Evolutionary conservation across 2,329 filamentous ascomycete species (phyloP).

Genomic region (Coniochaeta sp.): DNA sequence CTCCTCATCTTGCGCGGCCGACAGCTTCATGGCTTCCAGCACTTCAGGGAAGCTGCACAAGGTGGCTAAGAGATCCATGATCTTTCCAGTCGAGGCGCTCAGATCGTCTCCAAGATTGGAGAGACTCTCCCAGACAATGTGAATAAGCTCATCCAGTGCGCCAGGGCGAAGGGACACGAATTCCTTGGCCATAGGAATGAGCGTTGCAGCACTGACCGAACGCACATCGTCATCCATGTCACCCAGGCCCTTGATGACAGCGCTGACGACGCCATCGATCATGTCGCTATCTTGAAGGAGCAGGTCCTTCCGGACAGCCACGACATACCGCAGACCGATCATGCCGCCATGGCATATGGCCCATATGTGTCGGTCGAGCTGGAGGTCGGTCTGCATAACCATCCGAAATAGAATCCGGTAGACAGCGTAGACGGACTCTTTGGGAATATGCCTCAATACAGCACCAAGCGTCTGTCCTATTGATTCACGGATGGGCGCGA

Average conservation of each 20-base stretch:
- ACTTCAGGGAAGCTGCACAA: constrained; percentile 93
- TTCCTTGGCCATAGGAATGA: constrained; percentile 93
- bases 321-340: constrained; percentile 91
- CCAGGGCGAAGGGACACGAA: constrained; percentile 79
- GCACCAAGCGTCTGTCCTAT: constrained; percentile 91
- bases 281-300: constrained; percentile 75
- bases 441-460: constrained; percentile 74
- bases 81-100: constrained; percentile 92
- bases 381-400: constrained; percentile 82
- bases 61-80: constrained; percentile 96
- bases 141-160: constrained; percentile 74
- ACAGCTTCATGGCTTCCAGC: constrained; percentile 85
- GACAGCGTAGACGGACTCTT: constrained; percentile 71
- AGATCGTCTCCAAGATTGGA: constrained; percentile 95
- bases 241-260: constrained; percentile 89
- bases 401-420: constrained; percentile 81
- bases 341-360: constrained; percentile 96
- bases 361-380: constrained; percentile 71
- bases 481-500: constrained; percentile 91
- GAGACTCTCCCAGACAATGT: constrained; percentile 95
- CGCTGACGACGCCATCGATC: constrained; percentile 85
- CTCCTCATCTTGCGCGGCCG: constrained; percentile 73
- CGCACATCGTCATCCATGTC: constrained; percentile 93
- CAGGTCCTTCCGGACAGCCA: constrained; percentile 88
- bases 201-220: constrained; percentile 91